Conservation (phyloP, 176 grass and related monocot species). For the Oryza australiensis region DNA sequence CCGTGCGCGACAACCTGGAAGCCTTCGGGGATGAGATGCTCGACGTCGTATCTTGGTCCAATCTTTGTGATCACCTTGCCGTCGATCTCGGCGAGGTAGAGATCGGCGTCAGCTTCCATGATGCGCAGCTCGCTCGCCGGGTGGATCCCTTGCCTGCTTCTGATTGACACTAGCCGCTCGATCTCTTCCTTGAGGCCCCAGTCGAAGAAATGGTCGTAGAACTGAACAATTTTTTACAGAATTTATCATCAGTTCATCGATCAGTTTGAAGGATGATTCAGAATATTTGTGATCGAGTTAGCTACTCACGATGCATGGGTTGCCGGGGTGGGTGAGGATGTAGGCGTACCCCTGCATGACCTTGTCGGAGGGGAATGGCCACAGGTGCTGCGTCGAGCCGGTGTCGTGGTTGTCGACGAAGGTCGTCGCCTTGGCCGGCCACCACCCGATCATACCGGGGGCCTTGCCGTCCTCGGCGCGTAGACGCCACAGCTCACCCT, state of each 20-base stretch:
- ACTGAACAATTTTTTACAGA: constrained; percentile 22
- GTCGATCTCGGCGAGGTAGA: constrained; percentile 71
- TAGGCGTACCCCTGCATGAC: constrained; percentile 94
- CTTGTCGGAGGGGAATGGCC: constrained; percentile 77
- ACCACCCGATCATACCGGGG: constrained; percentile 69
- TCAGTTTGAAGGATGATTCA: neutral
- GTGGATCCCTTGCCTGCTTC: constrained; percentile 47
- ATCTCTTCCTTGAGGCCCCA: constrained; percentile 69
- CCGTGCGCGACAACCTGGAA: constrained; percentile 49
- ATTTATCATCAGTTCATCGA: neutral
- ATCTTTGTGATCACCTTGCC: constrained; percentile 63
- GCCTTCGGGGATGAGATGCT: constrained; percentile 45
- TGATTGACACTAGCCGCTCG: constrained; percentile 48
- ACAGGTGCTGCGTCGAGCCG: constrained; percentile 72
- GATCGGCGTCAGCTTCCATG: constrained; percentile 59
- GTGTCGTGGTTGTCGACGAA: constrained; percentile 93
- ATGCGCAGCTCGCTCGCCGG: constrained; percentile 53
- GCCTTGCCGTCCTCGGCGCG: constrained; percentile 55
- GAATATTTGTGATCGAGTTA: too few species aligned
- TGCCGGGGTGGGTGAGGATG: constrained; percentile 84
- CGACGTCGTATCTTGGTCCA: constrained; percentile 44
- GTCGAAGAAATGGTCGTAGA: constrained; percentile 85
- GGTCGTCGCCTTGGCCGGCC: constrained; percentile 69
- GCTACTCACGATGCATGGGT: constrained; percentile 74
- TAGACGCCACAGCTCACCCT: constrained; percentile 62